Base-by-base conservation (phyloP, 2,329 filamentous ascomycete genomes). In the Colletotrichum sp. region DNA sequence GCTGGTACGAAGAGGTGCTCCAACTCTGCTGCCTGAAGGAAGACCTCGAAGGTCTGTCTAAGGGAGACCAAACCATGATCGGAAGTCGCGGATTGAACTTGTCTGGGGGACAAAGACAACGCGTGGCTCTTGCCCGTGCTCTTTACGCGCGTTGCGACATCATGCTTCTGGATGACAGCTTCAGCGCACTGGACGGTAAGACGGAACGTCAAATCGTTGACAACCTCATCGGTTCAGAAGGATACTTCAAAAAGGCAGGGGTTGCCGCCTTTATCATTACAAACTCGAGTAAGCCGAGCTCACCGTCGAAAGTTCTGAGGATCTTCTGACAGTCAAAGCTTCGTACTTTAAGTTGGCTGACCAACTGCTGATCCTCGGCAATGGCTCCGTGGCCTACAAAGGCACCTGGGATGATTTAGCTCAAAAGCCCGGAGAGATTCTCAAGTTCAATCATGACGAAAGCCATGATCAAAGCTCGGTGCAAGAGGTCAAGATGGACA, bases 1-100 rank as follows among this genome's bases (percentile, higher is more conserved):
- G 26, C 44, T 83, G 85, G 80, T 86, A 87, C 1, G 30, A 85
- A 3, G 75, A 81, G 15, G 82, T 83, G 18, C 12, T 79, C 6
- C 77, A 69, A 16, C 76, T 77, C 3, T 80, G 79, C 30, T 78
- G 77, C 16, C 62, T 80, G 10, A 63, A 72, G 3, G 64, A 76
- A 26, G 79, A 80, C 57, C 32, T 80, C 30, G 24, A 24, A 12
- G 30, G 13, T 8, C 75, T 83, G n/a, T 74, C 80, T 4, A 57
- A 77, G 8, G 80, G 49, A 55, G 76, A 72, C 16, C n/a, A 16
- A 32, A 77, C 69, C n/a, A 68, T 30, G 24, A 60, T 78, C 65
- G 67, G 76, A 55, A 80, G 77, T 55, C 71, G 77, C n/a, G 77
- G 75, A 34, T 24, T 78, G 28, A 76, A 78, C 24, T 59, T 80